Conservation (phyloP, 148 eudicot species). For the Cornus kousa region DNA sequence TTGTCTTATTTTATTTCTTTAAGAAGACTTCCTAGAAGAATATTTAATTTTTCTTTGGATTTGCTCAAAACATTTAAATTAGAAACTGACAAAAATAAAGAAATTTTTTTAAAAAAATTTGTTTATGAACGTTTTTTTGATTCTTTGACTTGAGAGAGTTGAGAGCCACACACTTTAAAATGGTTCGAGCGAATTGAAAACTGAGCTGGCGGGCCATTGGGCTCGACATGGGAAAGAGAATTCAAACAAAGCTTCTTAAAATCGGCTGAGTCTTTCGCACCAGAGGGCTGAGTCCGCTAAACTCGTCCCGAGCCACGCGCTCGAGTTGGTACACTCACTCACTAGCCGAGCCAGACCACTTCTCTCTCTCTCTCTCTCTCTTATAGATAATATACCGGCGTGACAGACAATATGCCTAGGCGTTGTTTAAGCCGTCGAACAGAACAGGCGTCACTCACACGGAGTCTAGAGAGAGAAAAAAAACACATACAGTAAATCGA, state of each 20-base stretch:
- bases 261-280: neutral
- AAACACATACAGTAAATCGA: neutral
- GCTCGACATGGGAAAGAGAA: neutral
- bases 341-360: slow-evolving; percentile 22
- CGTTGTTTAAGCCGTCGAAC: slow-evolving; percentile 12
- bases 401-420: neutral
- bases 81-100: no score
- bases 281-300: neutral
- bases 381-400: neutral
- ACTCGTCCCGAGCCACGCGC: neutral
- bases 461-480: neutral
- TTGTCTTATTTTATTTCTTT: no score
- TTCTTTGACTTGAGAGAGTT: no score
- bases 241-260: neutral
- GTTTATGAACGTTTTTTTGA: neutral
- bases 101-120: no score
- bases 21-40: no score
- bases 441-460: neutral
- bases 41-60: no score
- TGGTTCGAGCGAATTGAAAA: neutral
- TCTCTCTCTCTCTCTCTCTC: neutral
- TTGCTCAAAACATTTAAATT: no score
- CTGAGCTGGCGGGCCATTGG: neutral
- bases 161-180: neutral
- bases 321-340: slow-evolving; percentile 11